phyloP scores from a whole-genome alignment of 148 eudicot species.

The Cornus kousa region DNA sequence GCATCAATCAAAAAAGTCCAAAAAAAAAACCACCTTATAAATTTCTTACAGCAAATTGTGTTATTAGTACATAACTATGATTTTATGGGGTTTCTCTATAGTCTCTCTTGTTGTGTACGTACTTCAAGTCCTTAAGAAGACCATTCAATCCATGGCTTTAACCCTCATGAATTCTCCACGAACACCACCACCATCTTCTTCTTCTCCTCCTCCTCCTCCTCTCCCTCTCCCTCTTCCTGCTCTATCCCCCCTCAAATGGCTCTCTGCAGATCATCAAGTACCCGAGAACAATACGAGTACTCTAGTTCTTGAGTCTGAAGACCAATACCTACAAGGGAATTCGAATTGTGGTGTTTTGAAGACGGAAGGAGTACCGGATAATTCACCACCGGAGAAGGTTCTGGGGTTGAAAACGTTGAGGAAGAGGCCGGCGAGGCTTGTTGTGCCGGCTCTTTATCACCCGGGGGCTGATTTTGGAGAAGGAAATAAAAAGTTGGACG shows the following conservation, averaged over 20 bases:
- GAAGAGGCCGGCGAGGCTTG: conserved; percentile 39
- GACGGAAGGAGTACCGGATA: neutral
- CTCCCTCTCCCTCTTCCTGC: neutral
- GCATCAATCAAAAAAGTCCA: too few relatives aligned
- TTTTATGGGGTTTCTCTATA: too few relatives aligned
- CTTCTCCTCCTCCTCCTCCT: neutral
- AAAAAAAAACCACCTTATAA: too few relatives aligned
- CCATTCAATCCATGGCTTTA: neutral
- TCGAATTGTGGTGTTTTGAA: neutral
- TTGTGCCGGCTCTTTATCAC: conserved; percentile 27
- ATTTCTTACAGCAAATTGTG: too few relatives aligned
- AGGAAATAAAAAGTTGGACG: conserved; percentile 20
- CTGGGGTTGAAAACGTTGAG: conserved; percentile 14
- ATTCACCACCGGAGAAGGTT: neutral
- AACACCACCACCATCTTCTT: neutral
- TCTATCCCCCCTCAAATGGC: neutral
- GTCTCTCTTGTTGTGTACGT: too few relatives aligned
- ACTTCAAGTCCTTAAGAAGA: neutral
- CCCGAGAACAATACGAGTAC: neutral
- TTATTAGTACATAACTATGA: too few relatives aligned
- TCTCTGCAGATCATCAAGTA: neutral
- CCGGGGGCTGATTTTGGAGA: conserved; percentile 16
- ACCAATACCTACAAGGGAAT: neutral
- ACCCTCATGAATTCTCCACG: neutral
- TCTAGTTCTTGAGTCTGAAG: neutral